These are phyloP conservation scores for Alternaria sp. DNA, from an alignment of 2,329 filamentous ascomycete genomes.

Conservation along the genomic window DNA sequence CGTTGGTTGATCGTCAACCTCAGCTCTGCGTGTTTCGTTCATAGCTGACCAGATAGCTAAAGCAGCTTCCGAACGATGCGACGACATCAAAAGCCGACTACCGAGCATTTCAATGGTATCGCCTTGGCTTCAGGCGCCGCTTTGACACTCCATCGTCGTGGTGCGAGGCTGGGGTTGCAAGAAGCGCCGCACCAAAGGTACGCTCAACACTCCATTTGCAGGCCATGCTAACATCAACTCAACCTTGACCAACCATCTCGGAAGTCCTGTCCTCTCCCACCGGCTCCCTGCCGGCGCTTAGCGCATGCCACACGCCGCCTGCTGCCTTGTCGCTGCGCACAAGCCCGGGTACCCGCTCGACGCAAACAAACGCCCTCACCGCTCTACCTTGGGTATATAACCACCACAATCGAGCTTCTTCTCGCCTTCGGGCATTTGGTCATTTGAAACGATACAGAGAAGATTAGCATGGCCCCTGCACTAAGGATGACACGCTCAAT, in stretches of 20 bases:
- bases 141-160: not conserved
- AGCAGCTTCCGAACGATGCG: not conserved
- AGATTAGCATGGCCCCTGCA: slow-evolving; percentile 64
- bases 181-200: not conserved
- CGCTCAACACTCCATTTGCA: not conserved
- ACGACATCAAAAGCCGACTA: not conserved
- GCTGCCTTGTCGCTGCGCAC: slow-evolving; percentile 1
- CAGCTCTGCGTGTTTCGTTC: not conserved
- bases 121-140: not conserved
- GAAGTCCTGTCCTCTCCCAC: not conserved
- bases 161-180: not conserved
- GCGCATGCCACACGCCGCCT: not conserved
- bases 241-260: not conserved
- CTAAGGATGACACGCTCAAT: slow-evolving; percentile 82
- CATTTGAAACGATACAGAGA: slow-evolving; percentile 46
- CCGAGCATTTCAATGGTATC: not conserved
- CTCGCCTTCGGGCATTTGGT: slow-evolving; percentile 25
- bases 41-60: not conserved
- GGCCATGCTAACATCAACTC: not conserved
- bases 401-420: not conserved
- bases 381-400: not conserved
- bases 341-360: not conserved
- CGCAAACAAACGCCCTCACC: not conserved
- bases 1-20: not conserved
- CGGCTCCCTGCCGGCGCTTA: not conserved